Percentiles rank a stretch among this genome's conserved stretches.
These are phyloP conservation scores for Trichoderma lentiforme DNA, from an alignment of 2,329 filamentous ascomycete species.

Conservation along the genomic window DNA sequence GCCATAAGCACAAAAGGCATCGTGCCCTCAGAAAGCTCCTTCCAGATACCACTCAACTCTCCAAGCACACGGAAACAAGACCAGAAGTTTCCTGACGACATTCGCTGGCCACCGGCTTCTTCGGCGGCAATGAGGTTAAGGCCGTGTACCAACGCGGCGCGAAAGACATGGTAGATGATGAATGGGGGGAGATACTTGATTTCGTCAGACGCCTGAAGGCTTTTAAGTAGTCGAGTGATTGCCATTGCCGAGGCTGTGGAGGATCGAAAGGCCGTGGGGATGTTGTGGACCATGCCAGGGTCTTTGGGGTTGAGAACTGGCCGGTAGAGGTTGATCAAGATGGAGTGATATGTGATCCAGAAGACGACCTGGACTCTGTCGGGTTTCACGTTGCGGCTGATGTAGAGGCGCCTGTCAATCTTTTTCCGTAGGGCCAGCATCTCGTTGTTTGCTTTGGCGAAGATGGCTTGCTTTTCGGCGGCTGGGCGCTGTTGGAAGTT, in stretches of 20 bases:
- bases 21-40: neutral
- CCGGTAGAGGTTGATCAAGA: conserved; percentile 5
- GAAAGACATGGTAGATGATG: conserved; percentile 2
- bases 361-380: conserved; percentile 9
- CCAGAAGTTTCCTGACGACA: conserved; percentile 12
- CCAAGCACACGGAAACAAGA: conserved; percentile 3
- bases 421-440: conserved; percentile 1
- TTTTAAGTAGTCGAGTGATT: neutral
- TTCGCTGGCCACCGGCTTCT: neutral
- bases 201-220: neutral
- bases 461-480: neutral
- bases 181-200: neutral
- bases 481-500: neutral
- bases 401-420: conserved; percentile 15
- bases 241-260: neutral
- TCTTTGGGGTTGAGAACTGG: neutral
- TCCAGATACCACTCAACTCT: conserved; percentile 7
- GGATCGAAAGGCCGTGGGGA: neutral
- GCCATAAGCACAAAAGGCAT: conserved; percentile 8
- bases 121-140: neutral
- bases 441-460: conserved; percentile 2
- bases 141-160: neutral
- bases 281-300: neutral
- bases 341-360: conserved; percentile 16
- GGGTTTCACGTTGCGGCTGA: conserved; percentile 1